Evolutionary conservation across 805 yeast species (phyloP).

Genomic region (Zygoascus biomembranicola): DNA sequence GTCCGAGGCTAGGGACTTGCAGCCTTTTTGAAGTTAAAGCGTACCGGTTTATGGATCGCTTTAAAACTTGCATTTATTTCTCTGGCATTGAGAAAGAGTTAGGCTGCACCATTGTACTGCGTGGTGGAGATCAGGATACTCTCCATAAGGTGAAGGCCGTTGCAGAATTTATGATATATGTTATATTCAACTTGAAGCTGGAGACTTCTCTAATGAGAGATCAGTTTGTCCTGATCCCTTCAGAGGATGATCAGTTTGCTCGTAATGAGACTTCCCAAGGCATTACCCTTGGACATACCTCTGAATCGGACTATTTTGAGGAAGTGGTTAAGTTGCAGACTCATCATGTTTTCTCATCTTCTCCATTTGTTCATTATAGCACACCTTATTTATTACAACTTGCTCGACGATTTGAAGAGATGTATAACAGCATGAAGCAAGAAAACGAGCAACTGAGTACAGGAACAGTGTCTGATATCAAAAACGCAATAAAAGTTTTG

Average conservation of each 20-base stretch:
- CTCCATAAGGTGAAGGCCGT: conserved; percentile 67
- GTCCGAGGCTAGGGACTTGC: conserved; percentile 69
- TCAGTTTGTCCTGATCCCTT: conserved; percentile 44
- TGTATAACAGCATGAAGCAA: not conserved
- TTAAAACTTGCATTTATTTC: conserved; percentile 67
- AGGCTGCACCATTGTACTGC: conserved; percentile 80
- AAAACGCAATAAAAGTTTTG: conserved; percentile 5
- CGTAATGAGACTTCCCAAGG: not conserved
- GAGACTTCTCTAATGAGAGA: conserved; percentile 72
- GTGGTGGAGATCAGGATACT: conserved; percentile 64
- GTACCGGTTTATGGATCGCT: conserved; percentile 43
- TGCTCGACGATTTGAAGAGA: conserved; percentile 46
- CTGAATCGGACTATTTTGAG: conserved; percentile 13
- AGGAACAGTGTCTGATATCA: conserved; percentile 10
- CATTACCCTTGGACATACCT: not conserved
- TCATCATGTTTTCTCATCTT: conserved; percentile 60
- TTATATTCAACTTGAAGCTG: conserved; percentile 66
- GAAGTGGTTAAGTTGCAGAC: conserved; percentile 16
- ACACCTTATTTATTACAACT: conserved; percentile 54
- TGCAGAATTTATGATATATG: conserved; percentile 70
- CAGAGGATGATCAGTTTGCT: conserved; percentile 3
- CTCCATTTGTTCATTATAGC: conserved; percentile 75
- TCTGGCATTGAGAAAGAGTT: conserved; percentile 64
- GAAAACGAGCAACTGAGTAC: conserved; percentile 16
- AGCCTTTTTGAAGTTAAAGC: conserved; percentile 61